A percentile compares a stretch with the other conserved stretches of the same genome.
phyloP scores from a whole-genome alignment of 768 basidiomycete genomes.

The Chalciporus sphaerocephalus region DNA sequence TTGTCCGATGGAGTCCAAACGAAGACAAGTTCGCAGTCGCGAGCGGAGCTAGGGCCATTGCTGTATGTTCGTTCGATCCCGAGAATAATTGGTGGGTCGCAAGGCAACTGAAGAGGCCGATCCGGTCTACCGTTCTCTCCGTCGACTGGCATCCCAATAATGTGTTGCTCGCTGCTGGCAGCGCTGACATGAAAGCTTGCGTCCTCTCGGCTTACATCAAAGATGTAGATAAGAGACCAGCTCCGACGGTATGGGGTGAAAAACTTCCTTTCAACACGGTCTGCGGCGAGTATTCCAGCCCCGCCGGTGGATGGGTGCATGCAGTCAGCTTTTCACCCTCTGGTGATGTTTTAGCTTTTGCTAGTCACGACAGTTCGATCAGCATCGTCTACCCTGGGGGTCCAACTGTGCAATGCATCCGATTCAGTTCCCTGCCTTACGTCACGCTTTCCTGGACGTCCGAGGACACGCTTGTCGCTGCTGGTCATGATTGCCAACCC shows the following conservation, averaged over 20 bases:
- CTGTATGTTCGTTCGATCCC: slow-evolving; percentile 93
- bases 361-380: slow-evolving; percentile 96
- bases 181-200: slow-evolving; percentile 95
- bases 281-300: slow-evolving; percentile 88
- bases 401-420: slow-evolving; percentile 67
- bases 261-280: slow-evolving; percentile 97
- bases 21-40: slow-evolving; percentile 99
- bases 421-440: slow-evolving; percentile 73
- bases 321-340: slow-evolving; percentile 93
- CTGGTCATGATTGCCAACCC: slow-evolving; percentile 97
- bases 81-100: slow-evolving; percentile 99
- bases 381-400: slow-evolving; percentile 87
- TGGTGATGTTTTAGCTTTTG: slow-evolving; percentile 91
- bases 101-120: slow-evolving; percentile 95
- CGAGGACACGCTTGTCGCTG: slow-evolving; percentile 80
- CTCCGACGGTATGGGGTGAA: slow-evolving; percentile 93
- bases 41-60: slow-evolving; percentile 94
- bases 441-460: slow-evolving; percentile 83
- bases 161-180: slow-evolving; percentile 93
- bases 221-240: slow-evolving; percentile 91
- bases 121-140: slow-evolving; percentile 88
- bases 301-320: slow-evolving; percentile 96
- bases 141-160: slow-evolving; percentile 99
- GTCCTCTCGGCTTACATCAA: slow-evolving; percentile 99
- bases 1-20: slow-evolving; percentile 92